These are phyloP conservation scores for Nicotiana rustica DNA, from an alignment of 305 asterid species.

Conservation along the genomic window DNA sequence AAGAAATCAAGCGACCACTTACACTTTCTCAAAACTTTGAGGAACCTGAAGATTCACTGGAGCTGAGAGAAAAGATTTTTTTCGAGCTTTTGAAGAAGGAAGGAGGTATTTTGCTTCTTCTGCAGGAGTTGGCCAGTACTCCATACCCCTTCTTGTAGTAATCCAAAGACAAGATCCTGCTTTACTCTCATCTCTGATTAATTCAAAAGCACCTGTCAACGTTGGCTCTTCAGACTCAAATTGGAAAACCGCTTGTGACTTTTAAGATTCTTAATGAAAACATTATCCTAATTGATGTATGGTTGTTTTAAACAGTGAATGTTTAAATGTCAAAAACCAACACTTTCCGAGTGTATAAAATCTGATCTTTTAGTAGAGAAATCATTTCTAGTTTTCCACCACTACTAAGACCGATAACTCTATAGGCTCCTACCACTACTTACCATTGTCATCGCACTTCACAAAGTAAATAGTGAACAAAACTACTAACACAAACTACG, in stretches of 20 bases:
- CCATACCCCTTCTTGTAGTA: constrained; percentile 82
- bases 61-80: constrained; percentile 48
- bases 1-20: constrained; percentile 38
- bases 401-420: too few relatives aligned
- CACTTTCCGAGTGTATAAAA: too few relatives aligned
- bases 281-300: not conserved
- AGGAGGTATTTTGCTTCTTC: constrained; percentile 81
- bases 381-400: too few relatives aligned
- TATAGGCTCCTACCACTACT: too few relatives aligned
- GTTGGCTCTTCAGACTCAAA: constrained; percentile 43
- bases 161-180: constrained; percentile 97
- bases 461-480: too few relatives aligned
- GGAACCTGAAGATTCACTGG: constrained; percentile 68
- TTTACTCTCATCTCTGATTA: constrained; percentile 84
- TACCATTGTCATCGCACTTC: too few relatives aligned
- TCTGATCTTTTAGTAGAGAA: too few relatives aligned
- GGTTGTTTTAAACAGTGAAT: not conserved
- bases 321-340: too few relatives aligned
- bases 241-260: not conserved
- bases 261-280: not conserved
- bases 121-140: constrained; percentile 91
- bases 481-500: too few relatives aligned
- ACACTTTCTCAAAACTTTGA: constrained; percentile 84
- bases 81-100: constrained; percentile 50
- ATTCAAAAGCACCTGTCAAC: constrained; percentile 78